A percentile compares a stretch with the other conserved stretches of the same genome.
Evolutionary conservation across 257 asterid species (phyloP).

Genomic region (Jacaranda mimosifolia): DNA sequence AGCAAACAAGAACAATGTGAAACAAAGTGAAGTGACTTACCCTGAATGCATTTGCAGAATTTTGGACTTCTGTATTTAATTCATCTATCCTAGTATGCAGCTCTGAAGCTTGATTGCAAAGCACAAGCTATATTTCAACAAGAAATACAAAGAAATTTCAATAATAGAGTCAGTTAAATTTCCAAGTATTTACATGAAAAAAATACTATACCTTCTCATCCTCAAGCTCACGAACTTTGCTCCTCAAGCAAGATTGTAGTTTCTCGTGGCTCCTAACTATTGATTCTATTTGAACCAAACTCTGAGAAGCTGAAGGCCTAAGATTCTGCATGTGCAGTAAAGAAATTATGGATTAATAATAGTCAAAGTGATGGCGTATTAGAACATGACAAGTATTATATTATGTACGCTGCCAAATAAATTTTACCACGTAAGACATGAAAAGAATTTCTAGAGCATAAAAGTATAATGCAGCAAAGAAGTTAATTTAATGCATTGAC

Average conservation of each 20-base stretch:
- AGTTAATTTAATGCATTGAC: constrained; percentile 6
- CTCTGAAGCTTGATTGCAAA: constrained; percentile 60
- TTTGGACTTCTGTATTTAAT: constrained; percentile 56
- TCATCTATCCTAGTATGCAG: constrained; percentile 64
- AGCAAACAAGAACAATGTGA: constrained; percentile 26
- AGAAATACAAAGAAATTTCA: constrained; percentile 39
- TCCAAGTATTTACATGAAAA: constrained; percentile 28
- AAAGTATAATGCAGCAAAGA: constrained; percentile 3
- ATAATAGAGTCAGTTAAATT: constrained; percentile 21
- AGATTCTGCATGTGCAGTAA: constrained; percentile 64
- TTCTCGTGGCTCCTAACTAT: constrained; percentile 55
- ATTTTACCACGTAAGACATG: neutral
- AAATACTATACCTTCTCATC: constrained; percentile 70
- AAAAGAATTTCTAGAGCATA: neutral
- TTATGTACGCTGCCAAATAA: neutral
- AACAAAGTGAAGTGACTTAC: constrained; percentile 53
- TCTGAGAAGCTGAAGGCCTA: constrained; percentile 58
- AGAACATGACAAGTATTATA: neutral
- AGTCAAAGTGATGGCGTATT: constrained; percentile 8
- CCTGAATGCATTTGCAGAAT: constrained; percentile 50
- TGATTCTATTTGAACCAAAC: constrained; percentile 55
- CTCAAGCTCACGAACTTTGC: constrained; percentile 64
- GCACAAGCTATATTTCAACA: constrained; percentile 61
- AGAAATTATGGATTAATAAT: constrained; percentile 21
- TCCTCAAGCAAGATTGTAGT: constrained; percentile 59